Conservation (phyloP, 305 asterid species). For the Solanum aculeatissimum region DNA sequence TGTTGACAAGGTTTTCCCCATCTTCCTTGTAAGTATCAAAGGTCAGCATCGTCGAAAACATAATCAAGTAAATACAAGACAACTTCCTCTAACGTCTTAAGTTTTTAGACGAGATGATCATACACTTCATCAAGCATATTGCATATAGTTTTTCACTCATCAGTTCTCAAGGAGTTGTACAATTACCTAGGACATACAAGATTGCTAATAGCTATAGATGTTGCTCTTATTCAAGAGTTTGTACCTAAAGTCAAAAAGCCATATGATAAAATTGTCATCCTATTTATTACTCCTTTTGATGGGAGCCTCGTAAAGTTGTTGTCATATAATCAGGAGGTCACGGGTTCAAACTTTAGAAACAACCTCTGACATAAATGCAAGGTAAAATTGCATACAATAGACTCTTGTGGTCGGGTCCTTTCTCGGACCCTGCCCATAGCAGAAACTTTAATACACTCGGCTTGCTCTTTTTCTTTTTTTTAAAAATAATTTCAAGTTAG, state of each 20-base stretch:
- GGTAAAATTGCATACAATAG: too few relatives aligned
- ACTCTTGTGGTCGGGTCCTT: too few relatives aligned
- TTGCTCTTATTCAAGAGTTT: neutral
- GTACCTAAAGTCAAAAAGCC: neutral
- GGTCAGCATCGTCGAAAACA: neutral
- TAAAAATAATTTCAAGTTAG: too few relatives aligned
- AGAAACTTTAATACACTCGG: too few relatives aligned
- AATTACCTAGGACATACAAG: neutral
- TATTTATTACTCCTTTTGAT: too few relatives aligned
- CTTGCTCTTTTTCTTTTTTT: too few relatives aligned
- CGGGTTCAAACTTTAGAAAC: too few relatives aligned
- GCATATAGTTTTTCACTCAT: neutral
- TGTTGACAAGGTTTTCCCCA: constrained; percentile 34
- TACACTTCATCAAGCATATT: neutral
- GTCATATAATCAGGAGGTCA: too few relatives aligned
- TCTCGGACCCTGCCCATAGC: too few relatives aligned
- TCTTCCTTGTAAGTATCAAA: neutral
- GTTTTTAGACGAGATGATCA: neutral
- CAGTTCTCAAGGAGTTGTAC: neutral
- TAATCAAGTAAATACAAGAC: neutral
- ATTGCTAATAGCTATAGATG: neutral
- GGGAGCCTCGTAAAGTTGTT: too few relatives aligned
- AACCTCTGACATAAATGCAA: too few relatives aligned
- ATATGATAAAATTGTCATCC: too few relatives aligned
- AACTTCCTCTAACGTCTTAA: neutral